Conservation (phyloP, 2,329 filamentous ascomycete species). For the Venturia nashicola region DNA sequence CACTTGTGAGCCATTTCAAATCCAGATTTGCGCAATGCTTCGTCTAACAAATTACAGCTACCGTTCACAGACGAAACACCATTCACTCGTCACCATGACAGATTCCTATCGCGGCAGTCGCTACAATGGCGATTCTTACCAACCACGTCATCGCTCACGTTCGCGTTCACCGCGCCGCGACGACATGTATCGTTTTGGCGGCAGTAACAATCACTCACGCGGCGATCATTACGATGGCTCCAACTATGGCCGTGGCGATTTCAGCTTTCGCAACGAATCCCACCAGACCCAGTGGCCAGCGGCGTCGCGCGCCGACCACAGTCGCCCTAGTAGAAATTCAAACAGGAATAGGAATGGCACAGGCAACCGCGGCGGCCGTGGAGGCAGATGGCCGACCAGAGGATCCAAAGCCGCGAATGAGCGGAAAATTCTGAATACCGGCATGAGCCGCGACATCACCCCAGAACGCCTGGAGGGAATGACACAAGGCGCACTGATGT, state of each 20-base stretch:
- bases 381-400: slow-evolving; percentile 9
- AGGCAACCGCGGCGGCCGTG: background rate
- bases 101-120: background rate
- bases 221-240: background rate
- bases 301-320: slow-evolving; percentile 14
- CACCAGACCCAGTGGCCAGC: slow-evolving; percentile 20
- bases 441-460: slow-evolving; percentile 27
- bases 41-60: background rate
- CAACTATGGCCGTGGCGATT: slow-evolving; percentile 14
- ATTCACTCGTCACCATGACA: background rate
- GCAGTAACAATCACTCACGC: background rate
- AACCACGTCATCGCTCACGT: background rate
- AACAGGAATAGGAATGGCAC: background rate
- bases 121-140: background rate
- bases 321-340: slow-evolving; percentile 1
- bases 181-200: slow-evolving; percentile 4
- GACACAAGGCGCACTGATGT: slow-evolving; percentile 26
- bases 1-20: background rate
- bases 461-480: slow-evolving; percentile 35
- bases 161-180: background rate
- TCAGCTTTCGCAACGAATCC: slow-evolving; percentile 21
- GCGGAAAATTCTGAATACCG: slow-evolving; percentile 31
- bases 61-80: background rate
- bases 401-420: slow-evolving; percentile 26
- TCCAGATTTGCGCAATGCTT: background rate